A percentile compares a stretch with the other conserved stretches of the same genome.
phyloP scores from a whole-genome alignment of 2,329 filamentous ascomycete genomes.

The Nothophaeocryptopus gaeumannii region DNA sequence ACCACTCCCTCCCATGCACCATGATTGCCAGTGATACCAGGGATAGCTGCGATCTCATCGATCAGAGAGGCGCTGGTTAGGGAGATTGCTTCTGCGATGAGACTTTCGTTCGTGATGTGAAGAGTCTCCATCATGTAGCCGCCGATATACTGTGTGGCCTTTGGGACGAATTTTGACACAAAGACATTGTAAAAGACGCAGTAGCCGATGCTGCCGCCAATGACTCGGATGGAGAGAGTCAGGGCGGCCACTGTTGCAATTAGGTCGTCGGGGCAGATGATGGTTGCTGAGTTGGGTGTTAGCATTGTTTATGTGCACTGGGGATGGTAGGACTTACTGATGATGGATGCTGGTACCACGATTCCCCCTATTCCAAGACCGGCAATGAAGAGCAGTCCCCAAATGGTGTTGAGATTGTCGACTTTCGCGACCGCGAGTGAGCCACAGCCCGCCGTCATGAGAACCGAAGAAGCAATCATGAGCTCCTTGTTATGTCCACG shows the following conservation, averaged over 20 bases:
- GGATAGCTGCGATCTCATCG: conserved; percentile 47
- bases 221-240: conserved; percentile 66
- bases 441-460: conserved; percentile 62
- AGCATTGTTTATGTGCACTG: not conserved
- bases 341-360: conserved; percentile 65
- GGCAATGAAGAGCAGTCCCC: conserved; percentile 48
- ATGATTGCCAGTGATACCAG: conserved; percentile 53
- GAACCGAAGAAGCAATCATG: conserved; percentile 57
- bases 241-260: conserved; percentile 68
- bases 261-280: conserved; percentile 67
- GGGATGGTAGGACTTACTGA: conserved; percentile 34
- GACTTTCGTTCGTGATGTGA: conserved; percentile 45
- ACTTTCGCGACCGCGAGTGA: conserved; percentile 30
- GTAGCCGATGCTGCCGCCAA: conserved; percentile 61
- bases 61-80: conserved; percentile 55
- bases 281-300: conserved; percentile 47
- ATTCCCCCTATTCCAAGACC: conserved; percentile 66
- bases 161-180: conserved; percentile 39
- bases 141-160: conserved; percentile 49
- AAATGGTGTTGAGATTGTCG: conserved; percentile 31
- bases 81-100: conserved; percentile 49
- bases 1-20: conserved; percentile 28
- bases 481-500: conserved; percentile 60
- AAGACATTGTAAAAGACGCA: conserved; percentile 41
- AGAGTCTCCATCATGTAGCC: conserved; percentile 49